phyloP scores from a whole-genome alignment of 352 stramenopile genomes.

The Pythium utonaiense region DNA sequence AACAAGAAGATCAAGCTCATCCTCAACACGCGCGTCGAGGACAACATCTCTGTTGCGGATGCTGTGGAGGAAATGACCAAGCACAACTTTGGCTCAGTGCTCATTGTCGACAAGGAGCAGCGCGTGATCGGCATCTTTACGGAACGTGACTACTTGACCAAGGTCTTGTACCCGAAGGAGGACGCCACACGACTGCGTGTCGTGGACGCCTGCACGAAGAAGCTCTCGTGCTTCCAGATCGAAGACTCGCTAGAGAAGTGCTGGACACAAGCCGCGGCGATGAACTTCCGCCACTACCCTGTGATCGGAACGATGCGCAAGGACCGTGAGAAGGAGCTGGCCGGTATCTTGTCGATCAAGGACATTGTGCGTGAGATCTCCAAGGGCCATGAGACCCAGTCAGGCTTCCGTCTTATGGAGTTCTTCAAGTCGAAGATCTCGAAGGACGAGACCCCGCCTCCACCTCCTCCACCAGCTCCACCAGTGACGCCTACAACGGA shows the following conservation, averaged over 20 bases:
- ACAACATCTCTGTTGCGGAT: slow-evolving; percentile 71
- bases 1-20: slow-evolving; percentile 79
- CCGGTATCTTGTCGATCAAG: slow-evolving; percentile 80
- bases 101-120: slow-evolving; percentile 83
- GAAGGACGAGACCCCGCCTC: slow-evolving; percentile 32
- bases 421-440: slow-evolving; percentile 84
- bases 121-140: slow-evolving; percentile 82
- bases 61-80: slow-evolving; percentile 74
- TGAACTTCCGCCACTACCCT: slow-evolving; percentile 80
- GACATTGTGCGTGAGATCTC: slow-evolving; percentile 85
- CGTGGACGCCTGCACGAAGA: slow-evolving; percentile 59
- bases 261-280: slow-evolving; percentile 60
- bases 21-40: slow-evolving; percentile 75
- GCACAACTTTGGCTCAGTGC: slow-evolving; percentile 77
- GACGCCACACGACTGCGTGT: slow-evolving; percentile 51
- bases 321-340: slow-evolving; percentile 76
- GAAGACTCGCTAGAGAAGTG: slow-evolving; percentile 80
- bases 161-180: slow-evolving; percentile 69
- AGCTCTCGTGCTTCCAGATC: slow-evolving; percentile 58
- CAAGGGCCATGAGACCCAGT: slow-evolving; percentile 66
- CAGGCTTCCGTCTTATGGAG: slow-evolving; percentile 78
- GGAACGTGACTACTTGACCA: slow-evolving; percentile 81
- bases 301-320: slow-evolving; percentile 74
- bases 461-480: no score
- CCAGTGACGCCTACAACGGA: slow-evolving; percentile 2